Conservation (phyloP, 805 yeast species). For the Candida endomychidarum region DNA sequence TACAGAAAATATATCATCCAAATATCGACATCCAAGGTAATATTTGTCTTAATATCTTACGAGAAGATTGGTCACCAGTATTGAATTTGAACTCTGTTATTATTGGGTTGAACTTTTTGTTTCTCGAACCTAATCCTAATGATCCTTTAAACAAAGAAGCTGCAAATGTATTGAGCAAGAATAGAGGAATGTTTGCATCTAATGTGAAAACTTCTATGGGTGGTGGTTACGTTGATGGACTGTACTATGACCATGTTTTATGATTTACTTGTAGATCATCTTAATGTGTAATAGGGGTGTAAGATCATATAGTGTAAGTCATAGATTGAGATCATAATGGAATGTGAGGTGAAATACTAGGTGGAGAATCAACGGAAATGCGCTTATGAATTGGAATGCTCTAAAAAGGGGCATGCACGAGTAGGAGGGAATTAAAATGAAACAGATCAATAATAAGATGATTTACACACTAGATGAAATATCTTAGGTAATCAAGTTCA, state of each 20-base stretch:
- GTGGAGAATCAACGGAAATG: too few species aligned
- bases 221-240: constrained; percentile 65
- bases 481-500: too few species aligned
- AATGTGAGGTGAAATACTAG: too few species aligned
- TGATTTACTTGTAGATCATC: background rate
- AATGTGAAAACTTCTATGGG: constrained; percentile 65
- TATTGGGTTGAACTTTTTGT: constrained; percentile 81
- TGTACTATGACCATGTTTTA: constrained; percentile 62
- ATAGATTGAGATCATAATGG: too few species aligned
- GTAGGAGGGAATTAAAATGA: too few species aligned
- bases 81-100: constrained; percentile 76
- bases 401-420: too few species aligned
- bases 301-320: too few species aligned
- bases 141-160: constrained; percentile 95
- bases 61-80: constrained; percentile 98
- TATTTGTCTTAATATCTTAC: constrained; percentile 82
- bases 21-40: constrained; percentile 90
- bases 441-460: too few species aligned
- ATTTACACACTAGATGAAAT: too few species aligned
- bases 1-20: constrained; percentile 82
- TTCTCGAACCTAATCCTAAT: constrained; percentile 85
- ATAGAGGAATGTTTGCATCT: constrained; percentile 45
- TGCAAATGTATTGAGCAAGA: constrained; percentile 52
- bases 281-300: background rate
- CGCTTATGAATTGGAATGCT: too few species aligned